A percentile compares a stretch with the other conserved stretches of the same genome.
Evolutionary conservation across 1,284 basidiomycete genomes (phyloP).

Genomic region (Cryptococcus maquisensis): DNA sequence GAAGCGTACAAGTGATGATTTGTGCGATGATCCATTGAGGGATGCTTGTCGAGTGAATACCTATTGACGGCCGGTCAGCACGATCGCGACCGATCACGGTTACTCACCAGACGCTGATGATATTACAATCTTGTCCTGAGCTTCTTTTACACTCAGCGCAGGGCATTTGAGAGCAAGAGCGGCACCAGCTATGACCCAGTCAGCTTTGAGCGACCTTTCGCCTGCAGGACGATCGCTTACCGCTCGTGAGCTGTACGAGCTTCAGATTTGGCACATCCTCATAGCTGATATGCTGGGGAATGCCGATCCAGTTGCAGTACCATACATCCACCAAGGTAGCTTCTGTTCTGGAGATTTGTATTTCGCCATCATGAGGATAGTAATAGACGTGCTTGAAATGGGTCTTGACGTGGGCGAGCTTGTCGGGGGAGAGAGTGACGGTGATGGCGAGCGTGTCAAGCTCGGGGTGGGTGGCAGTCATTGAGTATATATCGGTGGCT

Average conservation of each 20-base stretch:
- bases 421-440: slow-evolving; percentile 14
- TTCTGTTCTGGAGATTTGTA: slow-evolving; percentile 19
- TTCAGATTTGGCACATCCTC: slow-evolving; percentile 23
- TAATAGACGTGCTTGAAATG: slow-evolving; percentile 37
- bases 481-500: no score
- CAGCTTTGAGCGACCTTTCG: not conserved
- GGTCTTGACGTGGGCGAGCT: slow-evolving; percentile 24
- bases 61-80: slow-evolving; percentile 14
- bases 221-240: slow-evolving; percentile 16
- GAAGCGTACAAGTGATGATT: slow-evolving; percentile 26
- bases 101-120: slow-evolving; percentile 31
- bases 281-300: slow-evolving; percentile 20
- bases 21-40: slow-evolving; percentile 42
- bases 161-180: slow-evolving; percentile 28
- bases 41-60: slow-evolving; percentile 43
- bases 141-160: slow-evolving; percentile 22
- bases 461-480: not conserved
- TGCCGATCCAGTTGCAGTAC: slow-evolving; percentile 21
- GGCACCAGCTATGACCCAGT: slow-evolving; percentile 29
- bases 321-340: slow-evolving; percentile 30
- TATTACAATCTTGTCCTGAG: slow-evolving; percentile 27
- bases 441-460: slow-evolving; percentile 15
- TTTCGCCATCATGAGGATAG: slow-evolving; percentile 10
- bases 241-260: slow-evolving; percentile 38
- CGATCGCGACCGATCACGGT: not conserved